These are phyloP conservation scores for Aspergillus sp. DNA, from an alignment of 2,329 filamentous ascomycete species.

Conservation along the genomic window DNA sequence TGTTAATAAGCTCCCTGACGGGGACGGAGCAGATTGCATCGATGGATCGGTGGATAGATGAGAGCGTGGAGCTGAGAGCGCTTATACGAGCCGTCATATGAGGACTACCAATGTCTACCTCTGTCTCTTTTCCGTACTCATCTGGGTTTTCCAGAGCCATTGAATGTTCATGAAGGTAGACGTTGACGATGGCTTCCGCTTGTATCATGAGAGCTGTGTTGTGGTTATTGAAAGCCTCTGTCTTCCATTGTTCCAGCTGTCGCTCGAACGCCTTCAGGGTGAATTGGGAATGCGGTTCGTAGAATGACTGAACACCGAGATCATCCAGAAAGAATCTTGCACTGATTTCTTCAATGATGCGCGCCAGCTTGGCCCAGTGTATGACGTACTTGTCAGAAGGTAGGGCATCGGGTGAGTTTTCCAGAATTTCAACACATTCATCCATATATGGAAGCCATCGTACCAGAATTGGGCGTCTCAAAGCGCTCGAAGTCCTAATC, in stretches of 20 bases:
- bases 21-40: constrained; percentile 68
- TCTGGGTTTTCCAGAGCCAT: constrained; percentile 67
- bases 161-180: constrained; percentile 78
- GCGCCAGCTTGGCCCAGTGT: constrained; percentile 62
- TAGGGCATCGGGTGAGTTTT: constrained; percentile 60
- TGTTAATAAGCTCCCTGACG: constrained; percentile 60
- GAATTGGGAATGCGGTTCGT: constrained; percentile 67
- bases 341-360: constrained; percentile 70
- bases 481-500: constrained; percentile 60
- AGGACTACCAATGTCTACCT: constrained; percentile 34
- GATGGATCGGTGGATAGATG: constrained; percentile 69
- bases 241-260: constrained; percentile 65
- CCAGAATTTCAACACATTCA: constrained; percentile 63
- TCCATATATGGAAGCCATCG: constrained; percentile 68
- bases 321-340: constrained; percentile 71
- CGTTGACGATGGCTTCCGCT: constrained; percentile 66
- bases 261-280: constrained; percentile 68
- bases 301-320: constrained; percentile 57
- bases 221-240: constrained; percentile 57
- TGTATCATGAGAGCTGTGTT: constrained; percentile 65
- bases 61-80: constrained; percentile 69
- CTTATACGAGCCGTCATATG: constrained; percentile 66
- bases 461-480: constrained; percentile 62
- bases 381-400: constrained; percentile 60
- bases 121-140: constrained; percentile 40